Evolutionary conservation across 164 flowering plant species (phyloP), one percentile per base, ranked within the genome.

Genomic region (Macadamia tetraphylla): DNA sequence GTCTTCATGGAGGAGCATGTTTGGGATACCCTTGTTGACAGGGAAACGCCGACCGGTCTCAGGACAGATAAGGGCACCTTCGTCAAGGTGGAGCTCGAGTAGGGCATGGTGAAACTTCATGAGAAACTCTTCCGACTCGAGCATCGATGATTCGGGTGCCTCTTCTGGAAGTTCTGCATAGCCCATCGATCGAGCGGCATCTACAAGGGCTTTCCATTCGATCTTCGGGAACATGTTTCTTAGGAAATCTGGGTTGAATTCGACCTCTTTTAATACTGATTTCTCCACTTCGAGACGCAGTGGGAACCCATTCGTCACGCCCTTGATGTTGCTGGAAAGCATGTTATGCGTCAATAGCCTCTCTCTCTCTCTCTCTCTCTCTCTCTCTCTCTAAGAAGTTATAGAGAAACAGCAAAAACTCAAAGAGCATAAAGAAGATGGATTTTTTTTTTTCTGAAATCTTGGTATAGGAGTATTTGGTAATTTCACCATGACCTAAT

Each of bases 1-100:
- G 65, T 94, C 98, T 77, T 94, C 97, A 59, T 88, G 93, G 18
- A 94, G 94, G 18, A 94, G 86, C 99, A 92, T 90, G 74, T 94
- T 94, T 35, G 97, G 97, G 48, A 94, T 90, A 1, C 98, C 97
- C 69, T 89, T 90, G 32, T n/a, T 83, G 40, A 90, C 91, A 1
- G 90, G 90, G 66, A 94, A 94, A 31, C 78, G 73, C 9, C 94
- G 73, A 0, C 90, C 94, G 2, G 95, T 88, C 75, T 89, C 90
- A 0, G 99, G 97, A 71, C 97, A 94, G 40, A 94, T 78, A 14
- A 94, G 85, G 6, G 93, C 87, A 1, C 97, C 97, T 51, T 94
- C 97, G 67, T 91, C 92, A 11, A 91, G 88, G 62, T 91, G 88
- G 53, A 91, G 85, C 78, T 91, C 87, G 9, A 91, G 79, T 9